Evolutionary conservation across 148 eudicot genomes (phyloP), one percentile per base, ranked within the genome.

Genomic region (Polygonum maritimum): DNA sequence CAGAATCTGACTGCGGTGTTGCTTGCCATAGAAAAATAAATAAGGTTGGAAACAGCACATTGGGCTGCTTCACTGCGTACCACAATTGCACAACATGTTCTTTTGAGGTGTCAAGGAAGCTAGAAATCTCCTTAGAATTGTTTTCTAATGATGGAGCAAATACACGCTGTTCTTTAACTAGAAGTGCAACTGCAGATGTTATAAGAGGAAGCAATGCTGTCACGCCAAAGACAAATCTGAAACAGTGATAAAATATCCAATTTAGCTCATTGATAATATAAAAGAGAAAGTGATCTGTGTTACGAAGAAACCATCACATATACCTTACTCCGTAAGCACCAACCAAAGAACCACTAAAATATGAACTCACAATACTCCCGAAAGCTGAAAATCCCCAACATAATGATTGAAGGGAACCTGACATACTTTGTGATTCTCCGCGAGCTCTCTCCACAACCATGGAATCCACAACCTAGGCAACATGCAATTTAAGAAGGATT

Each of bases 361-460:
- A 95, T 73, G 99, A 84, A 82, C 99, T 95, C 79, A 95, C 91
- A 73, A 95, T 91, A 55, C 92, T 90, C 71, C 99, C 99, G 80
- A 92, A 87, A 71, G 99, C 97, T 41, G 99, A 92, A 47, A 90
- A 96, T 78, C 99, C 99, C 99, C 99, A 96, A 75, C 99, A 96
- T 75, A 96, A 78, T 12, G 99, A 96, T 84, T 96, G 99, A 74
- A 96, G 98, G 78, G 99, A 96, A 74, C 99, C 99, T 16, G 99
- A 92, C 82, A 91, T 78, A 80, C 94, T 92, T 81, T 96, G 99
- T 48, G 99, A 92, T 87, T 96, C 99, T 31, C 99, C 99, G 69
- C 99, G 98, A 78, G 99, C 96, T 85, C 99, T 91, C 83, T 96
- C 99, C 6, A 96, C 99, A 81, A 96, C 99, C 99, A 96, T 96